Evolutionary conservation across 345 rosid genomes (phyloP), one percentile per base, ranked within the genome.

Genomic region (Brassica rapa): DNA sequence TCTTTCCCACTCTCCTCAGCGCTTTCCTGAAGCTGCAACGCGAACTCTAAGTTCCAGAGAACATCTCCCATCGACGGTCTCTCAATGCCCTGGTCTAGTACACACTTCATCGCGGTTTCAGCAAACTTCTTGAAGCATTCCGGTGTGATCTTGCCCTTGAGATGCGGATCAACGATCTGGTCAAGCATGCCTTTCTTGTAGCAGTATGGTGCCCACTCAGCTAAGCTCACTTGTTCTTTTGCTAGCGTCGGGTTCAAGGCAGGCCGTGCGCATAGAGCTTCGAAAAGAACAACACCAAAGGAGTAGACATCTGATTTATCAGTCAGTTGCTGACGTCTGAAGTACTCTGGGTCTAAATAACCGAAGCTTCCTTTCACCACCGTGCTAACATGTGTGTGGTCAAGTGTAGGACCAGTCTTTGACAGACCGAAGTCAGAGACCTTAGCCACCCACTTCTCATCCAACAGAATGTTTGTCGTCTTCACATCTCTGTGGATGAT

Each of bases 51-150:
- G 87, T 93, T 95, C 61, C 4, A 68, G 8, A 96, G 93, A 33
- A 96, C 99, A 51, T 96, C 99, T 0, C 99, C 99, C 99, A 96
- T 96, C 0, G 99, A 87, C 8, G 99, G 99, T 83, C 99, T 86
- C 15, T 96, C 96, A 5, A 90, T 90, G 72, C 99, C 96, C 78
- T 88, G 89, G 66, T 96, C 98, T 12, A 85, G 21, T 35, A 96
- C 97, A 19, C 98, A 96, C 85, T 96, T 96, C 96, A 91, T 89
- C 8, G 99, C 98, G 0, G 98, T 91, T 89, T 96, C 99, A 0
- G 98, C 93, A 77, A 96, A 86, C 87, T 96, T 96, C 60, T 83
- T 96, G 93, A 96, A 90, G 82, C 98, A 96, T 81, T 96, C 99
- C 0, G 92, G 93, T 8, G 96, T 84, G 70, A 93, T 90, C 82